Percentiles rank a stretch among this genome's conserved stretches.
These are phyloP conservation scores for Cryphonectria carpinicola DNA, from an alignment of 2,329 filamentous ascomycete species.

Conservation along the genomic window DNA sequence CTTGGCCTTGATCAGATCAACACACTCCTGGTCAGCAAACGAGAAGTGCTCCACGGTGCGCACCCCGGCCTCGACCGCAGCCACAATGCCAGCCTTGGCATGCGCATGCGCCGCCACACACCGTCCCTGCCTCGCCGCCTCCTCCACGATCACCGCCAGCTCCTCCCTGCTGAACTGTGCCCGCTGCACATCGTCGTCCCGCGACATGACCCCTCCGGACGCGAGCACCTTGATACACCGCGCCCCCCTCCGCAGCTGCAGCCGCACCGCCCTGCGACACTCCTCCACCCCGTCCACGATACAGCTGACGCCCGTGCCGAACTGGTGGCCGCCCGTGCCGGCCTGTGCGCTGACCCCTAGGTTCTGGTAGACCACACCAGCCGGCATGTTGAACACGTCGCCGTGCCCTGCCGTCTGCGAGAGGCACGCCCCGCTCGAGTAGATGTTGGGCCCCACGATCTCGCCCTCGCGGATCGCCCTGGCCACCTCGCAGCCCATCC, in stretches of 20 bases:
- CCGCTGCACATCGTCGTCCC: slow-evolving; percentile 44
- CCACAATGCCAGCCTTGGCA: slow-evolving; percentile 46
- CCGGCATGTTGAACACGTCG: slow-evolving; percentile 41
- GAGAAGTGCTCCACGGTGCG: slow-evolving; percentile 45
- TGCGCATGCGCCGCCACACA: slow-evolving; percentile 46
- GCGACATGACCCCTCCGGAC: slow-evolving; percentile 45
- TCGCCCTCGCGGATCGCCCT: slow-evolving; percentile 39
- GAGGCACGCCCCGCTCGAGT: slow-evolving; percentile 39
- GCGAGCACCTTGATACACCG: slow-evolving; percentile 46
- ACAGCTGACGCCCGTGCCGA: slow-evolving; percentile 32
- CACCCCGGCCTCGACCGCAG: slow-evolving; percentile 44
- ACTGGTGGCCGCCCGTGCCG: slow-evolving; percentile 37
- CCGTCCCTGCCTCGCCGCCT: slow-evolving; percentile 42
- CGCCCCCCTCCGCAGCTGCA: slow-evolving; percentile 46
- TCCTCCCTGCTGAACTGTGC: slow-evolving; percentile 47
- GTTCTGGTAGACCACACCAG: slow-evolving; percentile 41
- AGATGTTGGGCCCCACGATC: slow-evolving; percentile 41
- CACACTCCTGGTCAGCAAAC: slow-evolving; percentile 46
- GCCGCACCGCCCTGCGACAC: slow-evolving; percentile 44
- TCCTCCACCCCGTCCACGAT: slow-evolving; percentile 47
- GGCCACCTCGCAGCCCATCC: slow-evolving; percentile 39
- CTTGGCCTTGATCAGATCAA: slow-evolving; percentile 43
- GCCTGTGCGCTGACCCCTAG: slow-evolving; percentile 38
- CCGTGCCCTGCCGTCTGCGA: slow-evolving; percentile 42
- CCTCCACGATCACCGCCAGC: slow-evolving; percentile 42